phyloP scores from a whole-genome alignment of 2,329 filamentous ascomycete genomes.

The Zymoseptoria tritici region DNA sequence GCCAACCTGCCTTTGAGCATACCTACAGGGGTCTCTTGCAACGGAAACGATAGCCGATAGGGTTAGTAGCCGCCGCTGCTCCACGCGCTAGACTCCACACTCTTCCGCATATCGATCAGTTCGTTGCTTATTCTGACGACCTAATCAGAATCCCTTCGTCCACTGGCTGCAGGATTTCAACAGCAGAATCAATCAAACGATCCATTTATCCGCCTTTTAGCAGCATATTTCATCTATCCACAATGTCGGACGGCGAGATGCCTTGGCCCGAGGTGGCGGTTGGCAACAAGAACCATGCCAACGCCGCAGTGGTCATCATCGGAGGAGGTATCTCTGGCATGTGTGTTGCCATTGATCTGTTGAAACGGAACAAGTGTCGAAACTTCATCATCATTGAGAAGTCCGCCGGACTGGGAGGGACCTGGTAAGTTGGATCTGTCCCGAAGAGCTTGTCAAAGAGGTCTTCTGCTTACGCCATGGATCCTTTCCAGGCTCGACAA shows the following conservation, averaged over 20 bases:
- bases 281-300: constrained; percentile 45
- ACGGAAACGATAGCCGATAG: background rate
- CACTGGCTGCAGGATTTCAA: too few relatives aligned
- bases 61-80: background rate
- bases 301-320: constrained; percentile 51
- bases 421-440: constrained; percentile 32
- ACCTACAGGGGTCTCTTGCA: background rate
- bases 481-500: constrained; percentile 38
- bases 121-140: background rate
- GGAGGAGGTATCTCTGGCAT: constrained; percentile 43
- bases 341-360: constrained; percentile 51
- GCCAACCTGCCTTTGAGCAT: background rate
- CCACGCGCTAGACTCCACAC: background rate
- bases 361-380: constrained; percentile 44
- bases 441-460: background rate
- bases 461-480: background rate
- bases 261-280: constrained; percentile 41
- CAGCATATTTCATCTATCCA: background rate
- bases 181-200: background rate
- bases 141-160: background rate
- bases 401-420: constrained; percentile 46
- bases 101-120: background rate
- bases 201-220: background rate
- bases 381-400: constrained; percentile 54
- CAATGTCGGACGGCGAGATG: constrained; percentile 22